Evolutionary conservation across 2,329 filamentous ascomycete genomes (phyloP).

Genomic region (Venturia aucupariae): DNA sequence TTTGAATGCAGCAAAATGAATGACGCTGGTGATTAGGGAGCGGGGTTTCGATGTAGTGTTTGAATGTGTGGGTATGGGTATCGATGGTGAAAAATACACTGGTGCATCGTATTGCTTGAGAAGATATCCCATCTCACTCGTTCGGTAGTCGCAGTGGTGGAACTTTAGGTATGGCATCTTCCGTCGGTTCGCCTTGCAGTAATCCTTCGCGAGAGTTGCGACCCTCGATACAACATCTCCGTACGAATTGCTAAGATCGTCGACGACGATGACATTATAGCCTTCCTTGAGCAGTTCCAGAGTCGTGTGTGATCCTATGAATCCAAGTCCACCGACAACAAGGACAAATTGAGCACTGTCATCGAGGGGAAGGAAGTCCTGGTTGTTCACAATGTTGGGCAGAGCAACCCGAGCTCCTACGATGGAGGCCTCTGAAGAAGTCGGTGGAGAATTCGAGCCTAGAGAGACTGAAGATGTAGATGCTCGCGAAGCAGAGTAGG

Average conservation of each 20-base stretch:
- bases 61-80: background rate
- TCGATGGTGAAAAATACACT: slow-evolving; percentile 1
- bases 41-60: background rate
- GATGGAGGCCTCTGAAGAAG: background rate
- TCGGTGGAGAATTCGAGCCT: background rate
- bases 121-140: background rate
- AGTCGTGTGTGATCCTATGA: slow-evolving; percentile 48
- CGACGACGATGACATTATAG: slow-evolving; percentile 42
- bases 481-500: background rate
- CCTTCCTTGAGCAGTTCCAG: slow-evolving; percentile 46
- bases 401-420: background rate
- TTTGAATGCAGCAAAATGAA: slow-evolving; percentile 61
- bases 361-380: background rate
- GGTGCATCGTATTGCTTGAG: slow-evolving; percentile 3
- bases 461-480: background rate
- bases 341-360: slow-evolving; percentile 34
- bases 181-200: background rate
- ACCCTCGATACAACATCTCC: slow-evolving; percentile 25
- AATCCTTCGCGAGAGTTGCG: background rate
- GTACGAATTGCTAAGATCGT: slow-evolving; percentile 38
- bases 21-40: slow-evolving; percentile 46
- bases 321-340: slow-evolving; percentile 46
- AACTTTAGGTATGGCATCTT: slow-evolving; percentile 4
- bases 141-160: slow-evolving; percentile 1
- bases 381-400: background rate